These are phyloP conservation scores for Mycena maculata DNA, from an alignment of 768 basidiomycete genomes.

Conservation along the genomic window DNA sequence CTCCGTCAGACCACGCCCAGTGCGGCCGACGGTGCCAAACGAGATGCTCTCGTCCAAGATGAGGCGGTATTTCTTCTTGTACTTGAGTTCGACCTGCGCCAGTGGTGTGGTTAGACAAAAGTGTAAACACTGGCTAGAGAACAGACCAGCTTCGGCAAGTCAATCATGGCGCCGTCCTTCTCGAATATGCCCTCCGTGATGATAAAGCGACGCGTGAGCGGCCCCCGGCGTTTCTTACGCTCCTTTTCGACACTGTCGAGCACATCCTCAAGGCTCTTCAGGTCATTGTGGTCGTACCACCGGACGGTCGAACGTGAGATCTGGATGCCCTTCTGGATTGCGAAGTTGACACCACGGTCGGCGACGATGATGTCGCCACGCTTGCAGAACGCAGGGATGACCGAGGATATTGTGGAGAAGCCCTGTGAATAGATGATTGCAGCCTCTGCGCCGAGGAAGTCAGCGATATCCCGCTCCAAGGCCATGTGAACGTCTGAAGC, in stretches of 20 bases:
- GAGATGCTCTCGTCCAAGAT: slow-evolving; percentile 95
- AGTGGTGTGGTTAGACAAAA: slow-evolving; percentile 7
- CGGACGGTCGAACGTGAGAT: slow-evolving; percentile 91
- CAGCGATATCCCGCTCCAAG: slow-evolving; percentile 88
- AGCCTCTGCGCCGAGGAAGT: slow-evolving; percentile 90
- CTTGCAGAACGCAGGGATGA: slow-evolving; percentile 98
- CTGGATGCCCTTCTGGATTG: slow-evolving; percentile 95
- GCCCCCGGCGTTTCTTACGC: slow-evolving; percentile 81
- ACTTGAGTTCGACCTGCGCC: slow-evolving; percentile 88
- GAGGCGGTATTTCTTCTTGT: slow-evolving; percentile 94
- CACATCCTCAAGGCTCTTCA: slow-evolving; percentile 90
- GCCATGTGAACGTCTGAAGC: slow-evolving; percentile 88
- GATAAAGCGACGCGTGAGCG: slow-evolving; percentile 92
- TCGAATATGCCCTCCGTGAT: slow-evolving; percentile 98
- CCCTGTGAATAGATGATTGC: slow-evolving; percentile 95
- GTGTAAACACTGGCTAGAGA: neutral
- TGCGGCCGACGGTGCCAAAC: slow-evolving; percentile 92
- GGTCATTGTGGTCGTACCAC: slow-evolving; percentile 97
- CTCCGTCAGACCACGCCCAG: slow-evolving; percentile 95
- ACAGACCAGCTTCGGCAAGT: slow-evolving; percentile 91
- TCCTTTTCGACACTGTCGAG: slow-evolving; percentile 89
- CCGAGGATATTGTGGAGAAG: slow-evolving; percentile 91
- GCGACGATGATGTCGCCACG: slow-evolving; percentile 98
- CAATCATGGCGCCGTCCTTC: slow-evolving; percentile 91
- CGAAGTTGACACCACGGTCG: slow-evolving; percentile 95